These are phyloP conservation scores for Nakaseomyces delphensis DNA, from an alignment of 1,139 yeast genomes.

Conservation along the genomic window DNA sequence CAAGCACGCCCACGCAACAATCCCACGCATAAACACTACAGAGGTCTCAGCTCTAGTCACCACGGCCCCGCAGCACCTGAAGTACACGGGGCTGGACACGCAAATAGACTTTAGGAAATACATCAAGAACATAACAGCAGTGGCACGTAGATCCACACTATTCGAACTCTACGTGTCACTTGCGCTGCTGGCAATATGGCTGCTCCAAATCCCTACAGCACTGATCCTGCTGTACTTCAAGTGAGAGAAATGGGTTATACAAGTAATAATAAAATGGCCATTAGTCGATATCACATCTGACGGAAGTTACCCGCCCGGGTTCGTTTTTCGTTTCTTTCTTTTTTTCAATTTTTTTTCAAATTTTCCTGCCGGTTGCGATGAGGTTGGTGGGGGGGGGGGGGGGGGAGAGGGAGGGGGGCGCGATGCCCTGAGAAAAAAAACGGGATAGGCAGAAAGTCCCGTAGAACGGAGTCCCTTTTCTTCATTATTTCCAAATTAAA, in stretches of 20 bases:
- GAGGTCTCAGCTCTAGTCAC: slow-evolving; percentile 18
- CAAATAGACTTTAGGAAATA: slow-evolving; percentile 9
- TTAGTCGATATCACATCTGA: too few relatives aligned
- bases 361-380: too few relatives aligned
- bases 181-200: slow-evolving; percentile 42
- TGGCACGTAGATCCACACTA: slow-evolving; percentile 29
- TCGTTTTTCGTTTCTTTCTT: too few relatives aligned
- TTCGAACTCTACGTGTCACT: slow-evolving; percentile 42
- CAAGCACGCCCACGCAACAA: slow-evolving; percentile 46
- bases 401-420: background rate
- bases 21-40: slow-evolving; percentile 45
- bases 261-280: too few relatives aligned
- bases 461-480: too few relatives aligned
- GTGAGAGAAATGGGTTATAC: background rate
- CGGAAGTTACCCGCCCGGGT: too few relatives aligned
- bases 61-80: background rate
- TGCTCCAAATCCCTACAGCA: slow-evolving; percentile 38
- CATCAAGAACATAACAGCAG: slow-evolving; percentile 13
- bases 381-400: too few relatives aligned
- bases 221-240: slow-evolving; percentile 5
- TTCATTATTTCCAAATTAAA: too few relatives aligned
- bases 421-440: too few relatives aligned
- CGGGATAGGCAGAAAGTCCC: too few relatives aligned
- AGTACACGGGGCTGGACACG: slow-evolving; percentile 15
- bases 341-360: too few relatives aligned